phyloP scores from a whole-genome alignment of 1,139 yeast genomes.

The Hemisphaericaspora lyxosophila region DNA sequence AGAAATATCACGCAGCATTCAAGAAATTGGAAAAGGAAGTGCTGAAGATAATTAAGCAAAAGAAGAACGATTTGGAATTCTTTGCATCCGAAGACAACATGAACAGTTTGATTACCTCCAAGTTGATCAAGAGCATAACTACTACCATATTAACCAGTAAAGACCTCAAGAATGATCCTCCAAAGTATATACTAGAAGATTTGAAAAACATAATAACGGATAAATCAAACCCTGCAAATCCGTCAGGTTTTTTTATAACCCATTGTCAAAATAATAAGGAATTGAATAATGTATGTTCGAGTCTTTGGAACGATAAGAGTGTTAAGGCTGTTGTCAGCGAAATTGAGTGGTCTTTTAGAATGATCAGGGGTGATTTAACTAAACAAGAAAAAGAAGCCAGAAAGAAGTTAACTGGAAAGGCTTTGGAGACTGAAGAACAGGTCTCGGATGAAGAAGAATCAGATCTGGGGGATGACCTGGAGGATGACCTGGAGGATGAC shows the following conservation, averaged over 20 bases:
- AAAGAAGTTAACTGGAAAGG: conserved; percentile 26
- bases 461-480: conserved; percentile 16
- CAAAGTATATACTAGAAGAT: conserved; percentile 30
- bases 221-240: conserved; percentile 35
- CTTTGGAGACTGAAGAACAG: conserved; percentile 16
- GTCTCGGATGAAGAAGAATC: conserved; percentile 23
- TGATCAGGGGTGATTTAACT: conserved; percentile 59
- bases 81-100: conserved; percentile 20
- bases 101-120: conserved; percentile 31
- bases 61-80: conserved; percentile 22
- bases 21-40: conserved; percentile 43
- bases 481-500: conserved; percentile 15
- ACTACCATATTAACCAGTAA: conserved; percentile 26
- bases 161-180: conserved; percentile 30
- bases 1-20: conserved; percentile 51
- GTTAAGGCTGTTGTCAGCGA: conserved; percentile 47
- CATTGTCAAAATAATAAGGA: conserved; percentile 42
- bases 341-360: conserved; percentile 58
- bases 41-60: conserved; percentile 24
- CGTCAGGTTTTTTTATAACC: conserved; percentile 49
- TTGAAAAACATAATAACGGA: conserved; percentile 24
- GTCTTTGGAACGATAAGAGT: conserved; percentile 56
- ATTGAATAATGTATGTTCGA: conserved; percentile 51
- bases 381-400: conserved; percentile 40
- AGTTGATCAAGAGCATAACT: conserved; percentile 29